Evolutionary conservation across 2,329 filamentous ascomycete species (phyloP).

Genomic region (Curvularia sp.): DNA sequence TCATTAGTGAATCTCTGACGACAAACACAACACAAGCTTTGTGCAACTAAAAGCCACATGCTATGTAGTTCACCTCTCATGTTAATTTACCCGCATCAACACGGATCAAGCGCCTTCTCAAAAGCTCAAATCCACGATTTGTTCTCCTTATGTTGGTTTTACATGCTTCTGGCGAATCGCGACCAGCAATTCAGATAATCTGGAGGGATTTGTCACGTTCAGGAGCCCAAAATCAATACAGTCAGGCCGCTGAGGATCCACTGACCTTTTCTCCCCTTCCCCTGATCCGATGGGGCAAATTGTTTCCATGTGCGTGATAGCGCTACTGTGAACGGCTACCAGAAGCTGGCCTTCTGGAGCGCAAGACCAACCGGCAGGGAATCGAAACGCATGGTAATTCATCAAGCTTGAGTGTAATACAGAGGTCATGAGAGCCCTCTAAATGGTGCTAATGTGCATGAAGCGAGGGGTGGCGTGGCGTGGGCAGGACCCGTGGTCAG

Average conservation of each 20-base stretch:
- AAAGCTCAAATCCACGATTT: background rate
- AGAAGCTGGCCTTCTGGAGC: background rate
- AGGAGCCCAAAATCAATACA: conserved; percentile 6
- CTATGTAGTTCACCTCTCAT: background rate
- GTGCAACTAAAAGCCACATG: background rate
- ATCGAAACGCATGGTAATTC: background rate
- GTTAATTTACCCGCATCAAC: background rate
- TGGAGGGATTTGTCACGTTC: conserved; percentile 17
- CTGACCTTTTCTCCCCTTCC: background rate
- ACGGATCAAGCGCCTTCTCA: conserved; percentile 3
- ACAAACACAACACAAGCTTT: background rate
- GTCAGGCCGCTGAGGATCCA: conserved; percentile 4
- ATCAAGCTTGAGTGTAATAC: background rate
- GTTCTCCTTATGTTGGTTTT: conserved; percentile 5
- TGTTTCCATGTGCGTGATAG: background rate
- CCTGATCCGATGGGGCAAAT: conserved; percentile 3
- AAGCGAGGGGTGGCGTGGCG: background rate
- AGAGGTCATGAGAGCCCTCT: background rate
- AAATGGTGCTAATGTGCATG: background rate
- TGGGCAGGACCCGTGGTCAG: background rate
- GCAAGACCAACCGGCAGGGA: background rate
- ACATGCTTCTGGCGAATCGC: conserved; percentile 9
- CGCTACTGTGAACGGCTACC: background rate
- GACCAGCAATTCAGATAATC: background rate
- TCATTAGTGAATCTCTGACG: background rate